phyloP scores from a whole-genome alignment of 192 early-diverging fungal species.

The Diversispora eburnea region DNA sequence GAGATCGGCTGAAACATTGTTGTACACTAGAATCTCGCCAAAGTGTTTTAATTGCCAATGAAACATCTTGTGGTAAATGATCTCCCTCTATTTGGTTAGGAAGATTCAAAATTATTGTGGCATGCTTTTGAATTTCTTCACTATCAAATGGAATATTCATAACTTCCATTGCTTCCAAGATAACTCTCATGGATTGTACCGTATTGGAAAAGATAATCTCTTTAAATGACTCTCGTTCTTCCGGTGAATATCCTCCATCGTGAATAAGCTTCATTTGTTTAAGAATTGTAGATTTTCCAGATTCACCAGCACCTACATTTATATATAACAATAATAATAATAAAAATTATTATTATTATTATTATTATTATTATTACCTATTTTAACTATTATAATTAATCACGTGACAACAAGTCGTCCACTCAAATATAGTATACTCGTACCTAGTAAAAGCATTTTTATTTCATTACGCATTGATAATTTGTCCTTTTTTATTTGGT shows the following conservation, averaged over 20 bases:
- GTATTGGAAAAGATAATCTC: slow-evolving; percentile 96
- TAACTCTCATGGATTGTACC: slow-evolving; percentile 92
- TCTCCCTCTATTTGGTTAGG: slow-evolving; percentile 89
- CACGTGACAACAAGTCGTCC: background rate
- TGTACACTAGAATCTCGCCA: slow-evolving; percentile 85
- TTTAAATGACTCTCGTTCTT: slow-evolving; percentile 90
- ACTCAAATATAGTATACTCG: slow-evolving; percentile 10
- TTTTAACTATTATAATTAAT: background rate
- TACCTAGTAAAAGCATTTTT: slow-evolving; percentile 92
- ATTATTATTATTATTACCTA: slow-evolving; percentile 7
- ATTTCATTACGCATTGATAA: slow-evolving; percentile 81
- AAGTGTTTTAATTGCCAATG: slow-evolving; percentile 74
- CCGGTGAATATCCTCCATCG: slow-evolving; percentile 85
- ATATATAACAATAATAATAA: background rate
- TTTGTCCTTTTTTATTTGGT: slow-evolving; percentile 79
- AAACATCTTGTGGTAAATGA: slow-evolving; percentile 73
- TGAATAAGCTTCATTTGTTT: slow-evolving; percentile 99
- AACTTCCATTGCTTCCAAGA: slow-evolving; percentile 90
- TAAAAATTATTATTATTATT: background rate
- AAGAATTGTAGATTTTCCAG: slow-evolving; percentile 94
- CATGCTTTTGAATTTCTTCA: slow-evolving; percentile 66
- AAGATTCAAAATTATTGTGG: slow-evolving; percentile 71
- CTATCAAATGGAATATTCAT: slow-evolving; percentile 73
- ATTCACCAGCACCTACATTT: slow-evolving; percentile 84
- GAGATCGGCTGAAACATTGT: slow-evolving; percentile 72